Evolutionary conservation across 75 land plant genomes (phyloP).

Genomic region (Pseudotsuga menziesii): DNA sequence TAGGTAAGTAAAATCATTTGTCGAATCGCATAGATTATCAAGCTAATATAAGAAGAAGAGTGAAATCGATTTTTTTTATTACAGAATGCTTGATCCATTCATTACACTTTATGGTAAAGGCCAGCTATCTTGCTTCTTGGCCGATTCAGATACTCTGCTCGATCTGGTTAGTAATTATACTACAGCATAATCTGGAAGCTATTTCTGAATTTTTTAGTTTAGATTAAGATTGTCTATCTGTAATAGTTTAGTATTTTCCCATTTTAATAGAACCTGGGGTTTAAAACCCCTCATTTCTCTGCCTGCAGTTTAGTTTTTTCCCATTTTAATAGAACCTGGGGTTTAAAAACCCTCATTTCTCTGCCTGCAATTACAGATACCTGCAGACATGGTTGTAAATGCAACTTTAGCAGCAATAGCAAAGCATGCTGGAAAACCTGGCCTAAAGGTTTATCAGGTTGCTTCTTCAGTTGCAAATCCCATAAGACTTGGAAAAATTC

Average conservation of each 20-base stretch:
- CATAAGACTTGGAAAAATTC: constrained; percentile 23
- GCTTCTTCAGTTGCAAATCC: not conserved
- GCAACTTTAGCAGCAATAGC: not conserved
- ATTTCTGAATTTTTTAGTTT: no score
- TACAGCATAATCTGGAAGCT: no score
- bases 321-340: no score
- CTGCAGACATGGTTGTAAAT: not conserved
- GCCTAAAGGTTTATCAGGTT: not conserved
- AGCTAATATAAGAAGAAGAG: not conserved
- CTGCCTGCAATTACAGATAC: not conserved
- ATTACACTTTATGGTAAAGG: constrained; percentile 85
- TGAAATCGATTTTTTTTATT: not conserved
- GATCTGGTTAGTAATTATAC: constrained; percentile 70
- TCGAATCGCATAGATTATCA: not conserved
- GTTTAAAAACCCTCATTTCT: not conserved
- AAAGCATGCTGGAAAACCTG: not conserved
- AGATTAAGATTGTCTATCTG: no score
- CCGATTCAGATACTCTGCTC: constrained; percentile 71
- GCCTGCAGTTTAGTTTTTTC: no score
- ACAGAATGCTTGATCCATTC: constrained; percentile 94
- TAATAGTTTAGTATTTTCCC: no score
- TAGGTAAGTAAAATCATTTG: constrained; percentile 13
- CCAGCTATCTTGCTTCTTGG: constrained; percentile 71
- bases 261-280: no score
- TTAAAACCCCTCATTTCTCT: not conserved